Evolutionary conservation across 768 basidiomycete genomes (phyloP).

Genomic region (Psilocybe azurescens): DNA sequence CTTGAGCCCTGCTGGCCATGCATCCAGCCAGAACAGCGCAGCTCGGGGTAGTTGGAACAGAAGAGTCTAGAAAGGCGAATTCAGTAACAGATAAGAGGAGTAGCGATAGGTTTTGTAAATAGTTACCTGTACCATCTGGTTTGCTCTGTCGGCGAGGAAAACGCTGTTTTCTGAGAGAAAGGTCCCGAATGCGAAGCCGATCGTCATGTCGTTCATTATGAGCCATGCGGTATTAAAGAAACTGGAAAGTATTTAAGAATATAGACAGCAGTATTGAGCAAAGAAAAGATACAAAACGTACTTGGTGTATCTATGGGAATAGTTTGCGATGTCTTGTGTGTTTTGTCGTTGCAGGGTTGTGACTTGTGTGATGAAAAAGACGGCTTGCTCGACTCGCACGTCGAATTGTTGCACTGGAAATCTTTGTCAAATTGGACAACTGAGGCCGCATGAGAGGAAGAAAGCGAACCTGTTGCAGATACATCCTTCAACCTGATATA

Average conservation of each 20-base stretch:
- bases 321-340: conserved; percentile 40
- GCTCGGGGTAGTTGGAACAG: conserved; percentile 32
- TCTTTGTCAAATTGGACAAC: not conserved
- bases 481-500: conserved; percentile 42
- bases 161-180: conserved; percentile 73
- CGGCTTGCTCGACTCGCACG: conserved; percentile 56
- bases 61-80: conserved; percentile 33
- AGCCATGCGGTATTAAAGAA: conserved; percentile 95
- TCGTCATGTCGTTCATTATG: conserved; percentile 86
- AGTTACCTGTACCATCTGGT: conserved; percentile 45
- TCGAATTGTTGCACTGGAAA: conserved; percentile 63
- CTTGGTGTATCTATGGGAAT: conserved; percentile 73
- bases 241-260: conserved; percentile 40
- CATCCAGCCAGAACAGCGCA: conserved; percentile 82
- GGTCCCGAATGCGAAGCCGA: conserved; percentile 75
- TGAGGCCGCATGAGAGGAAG: not conserved
- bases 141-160: conserved; percentile 46
- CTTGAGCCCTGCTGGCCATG: conserved; percentile 96
- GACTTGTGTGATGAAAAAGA: conserved; percentile 48
- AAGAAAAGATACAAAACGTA: conserved; percentile 31
- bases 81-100: not conserved
- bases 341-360: conserved; percentile 41
- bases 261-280: not conserved
- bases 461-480: conserved; percentile 43
- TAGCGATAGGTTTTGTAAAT: not conserved